Conservation (phyloP, 306 rosid genomes). For the barrel medic (Medicago truncatula) region MtrunA17r5.0-ANR NC_053044.1:50607501-50608000, state of each 20-base stretch:
- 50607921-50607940: too few species aligned
- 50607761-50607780: constrained; percentile 59
- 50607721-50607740: constrained; percentile 35
- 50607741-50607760: constrained; percentile 37
- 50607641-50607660: not conserved
- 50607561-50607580: constrained; percentile 1
- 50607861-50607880: too few species aligned
- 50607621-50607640: not conserved
- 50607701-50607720: constrained; percentile 49
- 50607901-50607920: too few species aligned
- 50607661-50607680: too few species aligned
- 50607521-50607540: constrained; percentile 35
- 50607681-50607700: too few species aligned
- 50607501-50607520: constrained; percentile 38
- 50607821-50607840: too few species aligned
- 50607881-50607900: too few species aligned
- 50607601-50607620: constrained; percentile 1
- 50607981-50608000: too few species aligned
- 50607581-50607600: not conserved
- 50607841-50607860: too few species aligned
- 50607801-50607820: not conserved
- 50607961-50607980: too few species aligned
- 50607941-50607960: too few species aligned
- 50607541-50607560: constrained; percentile 8
- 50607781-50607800: constrained; percentile 50